These are phyloP conservation scores for Phialocephala subalpina DNA, from an alignment of 2,329 filamentous ascomycete genomes.

Conservation along the genomic window DNA sequence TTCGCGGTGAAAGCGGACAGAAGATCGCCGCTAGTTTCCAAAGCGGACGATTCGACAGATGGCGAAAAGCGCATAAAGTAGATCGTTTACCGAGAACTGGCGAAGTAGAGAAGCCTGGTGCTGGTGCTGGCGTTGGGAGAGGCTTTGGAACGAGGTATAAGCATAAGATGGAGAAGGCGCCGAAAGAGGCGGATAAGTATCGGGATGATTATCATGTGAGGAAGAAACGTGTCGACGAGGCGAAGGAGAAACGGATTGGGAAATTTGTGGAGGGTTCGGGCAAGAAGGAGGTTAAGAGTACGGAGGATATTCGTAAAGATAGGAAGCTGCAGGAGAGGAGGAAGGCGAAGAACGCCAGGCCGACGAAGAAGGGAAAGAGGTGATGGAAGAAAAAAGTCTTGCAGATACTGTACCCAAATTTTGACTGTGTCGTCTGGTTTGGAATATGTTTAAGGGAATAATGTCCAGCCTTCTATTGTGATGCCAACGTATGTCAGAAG, in stretches of 20 bases:
- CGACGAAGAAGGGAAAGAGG: conserved; percentile 63
- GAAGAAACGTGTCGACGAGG: conserved; percentile 89
- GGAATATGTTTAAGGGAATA: background rate
- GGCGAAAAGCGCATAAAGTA: conserved; percentile 87
- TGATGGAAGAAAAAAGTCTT: conserved; percentile 12
- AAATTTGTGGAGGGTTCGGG: conserved; percentile 76
- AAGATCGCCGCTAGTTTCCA: conserved; percentile 96
- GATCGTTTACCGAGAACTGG: conserved; percentile 82
- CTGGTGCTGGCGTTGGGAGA: conserved; percentile 44
- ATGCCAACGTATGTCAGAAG: background rate
- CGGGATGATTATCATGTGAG: conserved; percentile 89
- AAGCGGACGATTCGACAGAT: conserved; percentile 90
- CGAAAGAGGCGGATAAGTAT: conserved; percentile 92
- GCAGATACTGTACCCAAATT: conserved; percentile 24
- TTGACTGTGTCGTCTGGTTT: background rate
- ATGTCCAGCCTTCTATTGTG: background rate
- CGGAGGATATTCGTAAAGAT: conserved; percentile 85
- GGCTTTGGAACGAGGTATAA: conserved; percentile 70
- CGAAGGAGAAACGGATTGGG: conserved; percentile 83
- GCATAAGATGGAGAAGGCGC: conserved; percentile 87
- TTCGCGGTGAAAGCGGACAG: conserved; percentile 89
- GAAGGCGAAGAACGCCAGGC: conserved; percentile 88
- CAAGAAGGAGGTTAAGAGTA: conserved; percentile 80
- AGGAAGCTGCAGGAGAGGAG: conserved; percentile 79
- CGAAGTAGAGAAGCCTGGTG: conserved; percentile 70